phyloP scores from a whole-genome alignment of 2,329 filamentous ascomycete species.

The Septoria petroselini region DNA sequence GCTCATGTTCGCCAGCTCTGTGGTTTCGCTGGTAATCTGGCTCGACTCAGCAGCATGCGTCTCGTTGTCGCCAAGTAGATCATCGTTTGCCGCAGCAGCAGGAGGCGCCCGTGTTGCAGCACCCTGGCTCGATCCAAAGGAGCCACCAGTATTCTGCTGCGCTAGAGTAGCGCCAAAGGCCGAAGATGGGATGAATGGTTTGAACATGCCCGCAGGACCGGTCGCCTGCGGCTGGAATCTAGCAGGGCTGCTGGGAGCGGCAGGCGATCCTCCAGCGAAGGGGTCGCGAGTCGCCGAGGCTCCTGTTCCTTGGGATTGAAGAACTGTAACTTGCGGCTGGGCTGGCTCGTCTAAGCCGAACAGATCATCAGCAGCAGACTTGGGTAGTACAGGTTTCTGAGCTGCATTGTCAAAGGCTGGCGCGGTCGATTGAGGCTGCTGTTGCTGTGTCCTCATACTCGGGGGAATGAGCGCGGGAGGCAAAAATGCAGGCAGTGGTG shows the following conservation, averaged over 20 bases:
- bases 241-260: constrained; percentile 53
- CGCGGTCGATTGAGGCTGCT: constrained; percentile 49
- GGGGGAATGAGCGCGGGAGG: constrained; percentile 82
- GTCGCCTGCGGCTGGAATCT: constrained; percentile 31
- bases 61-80: constrained; percentile 86
- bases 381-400: constrained; percentile 52
- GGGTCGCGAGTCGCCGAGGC: constrained; percentile 64
- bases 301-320: constrained; percentile 69
- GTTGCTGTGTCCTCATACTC: constrained; percentile 67
- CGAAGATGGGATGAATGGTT: constrained; percentile 88
- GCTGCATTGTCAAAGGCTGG: constrained; percentile 53
- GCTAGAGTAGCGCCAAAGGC: constrained; percentile 83
- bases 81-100: constrained; percentile 54
- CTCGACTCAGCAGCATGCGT: constrained; percentile 70
- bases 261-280: constrained; percentile 54
- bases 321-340: constrained; percentile 47
- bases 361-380: constrained; percentile 86
- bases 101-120: constrained; percentile 28
- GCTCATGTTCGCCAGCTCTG: constrained; percentile 90
- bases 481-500: constrained; percentile 69
- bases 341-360: constrained; percentile 82
- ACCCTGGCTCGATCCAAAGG: constrained; percentile 36
- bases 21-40: constrained; percentile 82
- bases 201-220: constrained; percentile 58
- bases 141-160: constrained; percentile 69